Evolutionary conservation across 352 stramenopile species (phyloP).

Genomic region (Phytopythium sindhum): DNA sequence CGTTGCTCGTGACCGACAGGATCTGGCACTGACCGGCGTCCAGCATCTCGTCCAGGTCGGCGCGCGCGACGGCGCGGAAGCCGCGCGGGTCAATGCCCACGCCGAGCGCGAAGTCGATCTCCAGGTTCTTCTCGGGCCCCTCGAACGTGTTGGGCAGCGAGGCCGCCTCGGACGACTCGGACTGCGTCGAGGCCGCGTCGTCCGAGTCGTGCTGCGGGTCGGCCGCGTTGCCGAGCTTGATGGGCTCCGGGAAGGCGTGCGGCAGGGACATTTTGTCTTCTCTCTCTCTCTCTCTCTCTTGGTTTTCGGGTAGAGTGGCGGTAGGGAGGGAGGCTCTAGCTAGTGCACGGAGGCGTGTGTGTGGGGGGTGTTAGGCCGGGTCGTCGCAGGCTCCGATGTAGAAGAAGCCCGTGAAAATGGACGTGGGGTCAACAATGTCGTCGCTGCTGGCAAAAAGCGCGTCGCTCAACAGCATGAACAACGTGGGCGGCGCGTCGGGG

Average conservation of each 20-base stretch:
- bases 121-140: constrained; percentile 97
- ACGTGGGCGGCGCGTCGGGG: constrained; percentile 16
- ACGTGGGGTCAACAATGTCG: constrained; percentile 87
- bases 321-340: background rate
- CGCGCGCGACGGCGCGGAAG: constrained; percentile 87
- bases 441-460: constrained; percentile 66
- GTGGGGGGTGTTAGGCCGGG: constrained; percentile 68
- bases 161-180: constrained; percentile 49
- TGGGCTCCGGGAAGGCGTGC: constrained; percentile 63
- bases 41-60: constrained; percentile 94
- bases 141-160: constrained; percentile 92
- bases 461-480: constrained; percentile 82
- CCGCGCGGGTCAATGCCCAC: constrained; percentile 63
- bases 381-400: constrained; percentile 90
- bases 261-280: constrained; percentile 22
- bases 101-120: constrained; percentile 90
- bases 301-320: background rate
- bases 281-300: background rate
- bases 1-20: constrained; percentile 94
- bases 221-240: constrained; percentile 44
- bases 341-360: background rate
- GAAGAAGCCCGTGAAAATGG: constrained; percentile 89
- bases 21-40: constrained; percentile 96
- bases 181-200: constrained; percentile 75
- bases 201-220: constrained; percentile 38